Conservation (phyloP, 1,284 basidiomycete species). For the Kwoniella shivajii region DNA sequence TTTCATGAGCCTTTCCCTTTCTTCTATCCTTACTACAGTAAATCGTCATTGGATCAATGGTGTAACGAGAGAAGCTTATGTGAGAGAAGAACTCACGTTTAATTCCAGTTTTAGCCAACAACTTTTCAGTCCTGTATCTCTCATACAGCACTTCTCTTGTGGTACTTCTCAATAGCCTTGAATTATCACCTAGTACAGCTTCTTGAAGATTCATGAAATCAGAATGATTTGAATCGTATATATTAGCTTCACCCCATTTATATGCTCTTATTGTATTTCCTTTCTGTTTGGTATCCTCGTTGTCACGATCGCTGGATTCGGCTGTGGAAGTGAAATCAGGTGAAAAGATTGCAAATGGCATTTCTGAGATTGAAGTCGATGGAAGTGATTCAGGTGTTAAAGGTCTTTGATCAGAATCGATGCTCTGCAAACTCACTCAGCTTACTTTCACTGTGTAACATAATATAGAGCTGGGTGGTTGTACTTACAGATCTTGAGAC, state of each 20-base stretch:
- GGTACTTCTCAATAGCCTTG: slow-evolving; percentile 31
- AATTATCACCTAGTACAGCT: slow-evolving; percentile 29
- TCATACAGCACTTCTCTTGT: slow-evolving; percentile 51
- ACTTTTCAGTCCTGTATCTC: slow-evolving; percentile 44
- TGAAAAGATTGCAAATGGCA: slow-evolving; percentile 17
- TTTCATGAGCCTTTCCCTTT: not conserved
- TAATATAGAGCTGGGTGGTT: not conserved
- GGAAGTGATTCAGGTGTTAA: slow-evolving; percentile 10
- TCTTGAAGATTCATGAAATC: slow-evolving; percentile 38
- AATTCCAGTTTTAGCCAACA: slow-evolving; percentile 24
- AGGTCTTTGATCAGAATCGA: slow-evolving; percentile 4
- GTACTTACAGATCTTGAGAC: not conserved
- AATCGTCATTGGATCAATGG: not conserved
- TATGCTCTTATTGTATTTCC: slow-evolving; percentile 16
- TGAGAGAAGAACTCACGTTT: not conserved
- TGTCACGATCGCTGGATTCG: slow-evolving; percentile 2
- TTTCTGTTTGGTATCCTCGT: not conserved
- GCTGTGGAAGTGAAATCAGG: slow-evolving; percentile 3
- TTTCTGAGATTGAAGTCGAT: not conserved
- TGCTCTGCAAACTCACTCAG: not conserved
- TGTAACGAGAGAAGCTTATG: not conserved
- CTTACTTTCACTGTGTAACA: not conserved
- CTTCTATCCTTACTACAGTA: not conserved
- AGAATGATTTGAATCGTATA: slow-evolving; percentile 30
- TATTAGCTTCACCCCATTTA: slow-evolving; percentile 43